These are phyloP conservation scores for Talaromyces nanjingensis DNA, from an alignment of 495 filamentous ascomycete genomes.

Conservation along the genomic window DNA sequence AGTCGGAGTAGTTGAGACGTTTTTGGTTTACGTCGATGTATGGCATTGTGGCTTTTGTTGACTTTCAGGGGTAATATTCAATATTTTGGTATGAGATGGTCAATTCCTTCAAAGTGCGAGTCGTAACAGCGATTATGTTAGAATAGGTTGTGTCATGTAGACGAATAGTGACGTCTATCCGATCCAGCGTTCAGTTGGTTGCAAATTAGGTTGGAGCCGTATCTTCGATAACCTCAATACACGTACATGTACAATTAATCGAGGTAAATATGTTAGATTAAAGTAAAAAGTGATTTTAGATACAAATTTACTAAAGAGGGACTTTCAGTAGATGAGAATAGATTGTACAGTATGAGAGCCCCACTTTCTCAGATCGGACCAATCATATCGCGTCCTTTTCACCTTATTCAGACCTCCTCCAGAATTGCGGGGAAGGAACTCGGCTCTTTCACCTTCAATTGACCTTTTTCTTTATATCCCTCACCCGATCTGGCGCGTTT, in stretches of 20 bases:
- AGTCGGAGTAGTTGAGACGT: constrained; percentile 35
- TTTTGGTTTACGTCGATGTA: constrained; percentile 32
- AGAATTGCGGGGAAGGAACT: neutral
- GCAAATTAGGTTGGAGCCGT: neutral
- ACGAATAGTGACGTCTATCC: constrained; percentile 5
- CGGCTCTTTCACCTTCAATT: neutral
- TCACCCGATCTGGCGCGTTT: neutral
- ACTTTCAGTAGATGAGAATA: neutral
- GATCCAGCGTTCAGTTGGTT: neutral
- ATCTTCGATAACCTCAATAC: neutral
- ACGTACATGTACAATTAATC: neutral
- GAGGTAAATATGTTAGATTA: neutral
- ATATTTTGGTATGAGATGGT: no score
- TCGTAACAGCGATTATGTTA: no score
- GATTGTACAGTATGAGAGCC: neutral
- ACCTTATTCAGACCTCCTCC: constrained; percentile 1
- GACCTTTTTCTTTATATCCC: neutral
- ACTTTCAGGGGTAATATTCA: no score
- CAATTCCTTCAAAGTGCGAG: no score
- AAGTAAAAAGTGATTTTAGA: neutral
- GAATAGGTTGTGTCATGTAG: constrained; percentile 5
- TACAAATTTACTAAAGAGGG: neutral
- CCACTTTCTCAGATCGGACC: neutral
- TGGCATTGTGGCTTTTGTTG: constrained; percentile 23
- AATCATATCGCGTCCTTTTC: neutral